Evolutionary conservation across 306 rosid species (phyloP), one percentile per base, ranked within the genome.

Genomic region (Glycine tomentella): DNA sequence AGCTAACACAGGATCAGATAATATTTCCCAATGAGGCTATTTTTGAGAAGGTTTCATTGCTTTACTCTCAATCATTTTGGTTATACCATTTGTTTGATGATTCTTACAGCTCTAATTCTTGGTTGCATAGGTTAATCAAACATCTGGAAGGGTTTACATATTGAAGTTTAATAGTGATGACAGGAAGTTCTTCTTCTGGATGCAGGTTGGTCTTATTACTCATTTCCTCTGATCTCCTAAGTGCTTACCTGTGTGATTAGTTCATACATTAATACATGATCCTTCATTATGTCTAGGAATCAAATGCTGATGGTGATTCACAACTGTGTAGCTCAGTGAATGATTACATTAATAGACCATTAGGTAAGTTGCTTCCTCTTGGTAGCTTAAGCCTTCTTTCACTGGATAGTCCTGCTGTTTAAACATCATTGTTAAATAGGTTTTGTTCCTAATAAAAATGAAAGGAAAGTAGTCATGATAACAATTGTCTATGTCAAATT

Each of bases 181-280:
- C 71, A 76, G 99, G 82, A 95, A 95, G 85, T 89, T 91, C 78
- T 87, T 95, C 90, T 91, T 92, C 81, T 95, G 98, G 98, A 91
- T 95, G 95, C 98, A 95, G 97, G 97, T 91, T 81, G 33, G 83
- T 36, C 57, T 84, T 71, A 48, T 62, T 88, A 25, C 65, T 57
- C 34, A 66, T 40, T 50, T 72, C 31, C 17, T 17, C 67, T 10
- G n/a, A 16, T 65, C 49, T 58, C 15, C 4, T 42, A 3, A 68
- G 20, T 77, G 45, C 75, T 70, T 75, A 11, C 57, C 48, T 67
- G 48, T 13, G n/a, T 69, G 11, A 34, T 10, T 42, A 25, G 14
- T 75, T 83, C 71, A 70, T 66, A 44, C 9, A 16, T 75, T 72
- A 72, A 58, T 75, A 25, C 44, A 15, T n/a, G 40, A 66, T 83